Base-by-base conservation (phyloP, 306 rosid genomes). In the Rosa multiflora region DNA sequence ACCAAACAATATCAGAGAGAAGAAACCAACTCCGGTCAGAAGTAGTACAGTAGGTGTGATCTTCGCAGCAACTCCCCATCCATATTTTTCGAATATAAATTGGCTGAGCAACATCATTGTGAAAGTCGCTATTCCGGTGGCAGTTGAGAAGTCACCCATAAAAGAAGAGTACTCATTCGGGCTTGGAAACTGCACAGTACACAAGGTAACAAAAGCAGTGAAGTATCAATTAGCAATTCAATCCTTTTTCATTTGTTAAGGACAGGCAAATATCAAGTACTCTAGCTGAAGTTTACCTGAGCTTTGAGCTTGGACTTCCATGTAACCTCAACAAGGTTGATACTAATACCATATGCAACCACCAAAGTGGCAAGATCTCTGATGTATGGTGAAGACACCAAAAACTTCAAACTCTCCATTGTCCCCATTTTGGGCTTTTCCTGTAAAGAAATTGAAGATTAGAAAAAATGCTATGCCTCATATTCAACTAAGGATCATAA, bases 301-400 rank as follows among this genome's bases (percentile, higher is more conserved):
- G 99, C 99, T 85, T 94, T 94, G 83, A 94, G 97, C 90, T 94
- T 94, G 21, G 99, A 94, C 85, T 94, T 94, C 99, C 97, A 94
- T 14, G 99, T 92, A 86, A 94, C 99, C 83, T 94, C 99, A 66
- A 92, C 97, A 26, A 94, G 93, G 84, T 94, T 94, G 72, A 94
- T 94, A 62, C 97, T 92, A 72, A 94, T 92, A 79, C 97, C 99
- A 39, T 94, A 94, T 26, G 97, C 99, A 80, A 94, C 99, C 77
- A 94, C 99, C 81, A 94, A 84, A 85, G 99, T 94, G 76, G 99
- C 97, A 62, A 94, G 93, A 88, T 94, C 94, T 83, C 99, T 88
- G 43, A 94, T 92, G 87, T 94, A 94, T 76, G 64, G 83, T 51
- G 99, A 94, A 79, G 99, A 94, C 63, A 93, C 97, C 91, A 92